A percentile compares a stretch with the other conserved stretches of the same genome.
Evolutionary conservation across 2,329 filamentous ascomycete genomes (phyloP).

Genomic region (Truncatella angustata): DNA sequence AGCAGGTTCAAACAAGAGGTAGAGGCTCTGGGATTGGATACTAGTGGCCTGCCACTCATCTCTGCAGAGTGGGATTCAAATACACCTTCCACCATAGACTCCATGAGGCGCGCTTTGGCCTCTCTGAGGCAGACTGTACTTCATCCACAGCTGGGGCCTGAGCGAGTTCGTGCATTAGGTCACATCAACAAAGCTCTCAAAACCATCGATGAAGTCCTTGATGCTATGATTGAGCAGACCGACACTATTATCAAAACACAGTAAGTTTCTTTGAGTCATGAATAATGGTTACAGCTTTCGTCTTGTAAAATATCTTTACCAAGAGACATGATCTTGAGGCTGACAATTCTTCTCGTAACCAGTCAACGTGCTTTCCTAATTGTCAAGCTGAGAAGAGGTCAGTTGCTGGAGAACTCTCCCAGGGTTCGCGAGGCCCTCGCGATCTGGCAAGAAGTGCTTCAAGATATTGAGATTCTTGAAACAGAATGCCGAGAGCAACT

Average conservation of each 20-base stretch:
- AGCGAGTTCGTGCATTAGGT: constrained; percentile 63
- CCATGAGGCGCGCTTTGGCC: constrained; percentile 78
- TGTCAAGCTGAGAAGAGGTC: constrained; percentile 66
- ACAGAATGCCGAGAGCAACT: constrained; percentile 64
- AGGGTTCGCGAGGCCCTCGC: constrained; percentile 64
- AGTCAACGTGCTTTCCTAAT: constrained; percentile 65
- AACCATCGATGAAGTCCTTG: constrained; percentile 82
- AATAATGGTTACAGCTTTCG: too few species aligned
- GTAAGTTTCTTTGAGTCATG: too few species aligned
- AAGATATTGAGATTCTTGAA: constrained; percentile 52
- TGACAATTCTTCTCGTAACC: too few species aligned
- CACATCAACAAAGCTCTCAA: constrained; percentile 63
- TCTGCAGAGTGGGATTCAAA: constrained; percentile 63
- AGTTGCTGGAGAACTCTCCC: constrained; percentile 75
- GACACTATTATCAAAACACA: constrained; percentile 65
- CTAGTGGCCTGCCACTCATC: constrained; percentile 59
- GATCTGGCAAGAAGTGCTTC: constrained; percentile 63
- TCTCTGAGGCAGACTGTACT: constrained; percentile 79
- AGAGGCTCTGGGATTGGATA: constrained; percentile 63
- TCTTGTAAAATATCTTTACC: too few species aligned
- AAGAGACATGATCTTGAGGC: too few species aligned
- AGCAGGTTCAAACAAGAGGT: constrained; percentile 75
- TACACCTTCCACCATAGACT: constrained; percentile 54
- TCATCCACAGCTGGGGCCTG: constrained; percentile 76
- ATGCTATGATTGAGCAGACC: constrained; percentile 87